Evolutionary conservation across 169 alveolate species (phyloP), one percentile per base, ranked within the genome.

Genomic region (Haemoproteus tartakovskyi): DNA sequence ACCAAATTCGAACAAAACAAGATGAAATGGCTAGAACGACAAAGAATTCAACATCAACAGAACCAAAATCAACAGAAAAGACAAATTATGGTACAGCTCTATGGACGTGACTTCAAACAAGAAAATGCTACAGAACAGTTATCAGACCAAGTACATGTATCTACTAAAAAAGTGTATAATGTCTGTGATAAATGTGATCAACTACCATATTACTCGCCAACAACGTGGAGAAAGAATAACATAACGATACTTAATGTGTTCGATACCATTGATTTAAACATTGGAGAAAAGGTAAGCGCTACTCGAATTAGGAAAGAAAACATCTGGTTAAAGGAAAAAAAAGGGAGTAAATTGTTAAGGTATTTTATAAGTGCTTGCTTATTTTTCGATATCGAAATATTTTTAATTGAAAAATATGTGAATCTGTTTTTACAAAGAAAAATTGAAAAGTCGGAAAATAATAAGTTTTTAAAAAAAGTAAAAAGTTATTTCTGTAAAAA

Each of bases 311-410:
- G 82, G 11, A 41, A 52, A 30, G 70, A 67, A 52, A 67, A 52
- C 54, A 26, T 6, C 8, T 26, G 22, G 22, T 52, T 38, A 52
- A 67, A 40, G 41, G 27, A 52, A 67, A 54, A 19, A 12, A 67
- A 67, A 67, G 51, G 51, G 51, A 11, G 59, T 11, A 67, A 67
- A 51, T 27, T 22, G 8, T 38, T 67, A 67, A 52, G 24, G 16
- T 57, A 67, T 21, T 67, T 67, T 14, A 57, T 67, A 40, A 51
- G 54, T 29, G 82, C 82, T 9, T 67, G 82, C 29, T 38, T 67
- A 52, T 67, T 37, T 43, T 67, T 67, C 30, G 36, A 67, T 57
- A 67, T 67, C 18, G 70, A 67, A 1, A 29, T 52, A 21, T 67
- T 67, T 46, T 57, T 67, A 11, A 67, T 52, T 40, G 70, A 67